Base-by-base conservation (phyloP, 352 stramenopile genomes). In the Pythium brassicae region DNA sequence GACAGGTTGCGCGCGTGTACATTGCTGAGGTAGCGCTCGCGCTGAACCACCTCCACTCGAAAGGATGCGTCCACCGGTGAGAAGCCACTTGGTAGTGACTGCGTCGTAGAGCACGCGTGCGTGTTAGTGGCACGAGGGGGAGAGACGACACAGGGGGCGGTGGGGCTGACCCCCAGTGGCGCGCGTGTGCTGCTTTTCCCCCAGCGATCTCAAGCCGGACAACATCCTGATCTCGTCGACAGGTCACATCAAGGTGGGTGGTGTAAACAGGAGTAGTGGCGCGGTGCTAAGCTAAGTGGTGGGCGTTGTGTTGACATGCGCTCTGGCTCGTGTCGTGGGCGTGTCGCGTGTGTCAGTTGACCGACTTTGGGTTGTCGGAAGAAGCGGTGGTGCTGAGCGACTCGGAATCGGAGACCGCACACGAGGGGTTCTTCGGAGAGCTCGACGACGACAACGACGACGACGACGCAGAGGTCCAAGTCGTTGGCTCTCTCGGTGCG, bases 191-290 rank as follows among this genome's bases (percentile, higher is more conserved):
- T n/a, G n/a, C 29, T 39, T 57, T 2, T 25, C 2, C 25, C 47
- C 44, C 50, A 92, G 87, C 56, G 87, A 96, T 66, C 63, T 96
- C 17, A 96, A 96, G 48, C 87, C 87, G 29, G 87, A 96, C 59
- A 96, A 96, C 55, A 92, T 96, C 57, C 62, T 96, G 27, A 91
- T 96, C 53, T 94, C 80, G 19, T 91, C 79, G 23, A 89, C 69
- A 34, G 86, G 86, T 11, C 86, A 95, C 55, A 92, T 95, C 60
- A 95, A 95, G 71, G 84, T 87, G 14, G n/a, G n/a, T n/a, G n/a
- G n/a, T n/a, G n/a, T n/a, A n/a, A n/a, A n/a, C n/a, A n/a, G n/a
- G n/a, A n/a, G n/a, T n/a, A n/a, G n/a, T n/a, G n/a, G n/a, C n/a
- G n/a, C n/a, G n/a, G n/a, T n/a, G n/a, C n/a, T n/a, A n/a, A n/a